Evolutionary conservation across 768 basidiomycete genomes (phyloP), one percentile per base, ranked within the genome.

Genomic region (Hydnomerulius pinastri): DNA sequence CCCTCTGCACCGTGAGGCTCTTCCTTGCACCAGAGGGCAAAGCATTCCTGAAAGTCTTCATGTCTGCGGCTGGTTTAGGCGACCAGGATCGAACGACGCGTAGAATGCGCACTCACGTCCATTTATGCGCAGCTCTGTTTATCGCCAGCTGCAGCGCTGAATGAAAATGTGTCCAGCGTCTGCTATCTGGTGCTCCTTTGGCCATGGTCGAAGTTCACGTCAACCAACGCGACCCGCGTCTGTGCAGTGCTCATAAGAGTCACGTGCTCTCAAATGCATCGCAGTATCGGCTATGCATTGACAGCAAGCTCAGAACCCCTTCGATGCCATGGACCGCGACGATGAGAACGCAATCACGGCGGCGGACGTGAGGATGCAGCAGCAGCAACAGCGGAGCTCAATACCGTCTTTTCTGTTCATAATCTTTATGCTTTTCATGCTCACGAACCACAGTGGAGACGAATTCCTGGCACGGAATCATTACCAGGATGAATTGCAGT

Each of bases 341-440:
- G 66, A 62, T 18, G 66, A 58, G 46, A 57, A 54, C 41, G 50
- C 36, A 10, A 40, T 23, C 39, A 24, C 55, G 2, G 20, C 48
- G 28, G 60, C 29, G 30, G 56, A 59, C 23, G 43, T 23, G 15
- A 56, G 49, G 38, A 39, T 17, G 15, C 57, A 47, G 32, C 70
- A 69, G 32, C 69, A 71, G 25, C 76, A 73, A 18, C 77, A 67
- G 46, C 78, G 86, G 23, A 80, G 79, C 65, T 85, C 87, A 2
- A 70, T 91, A 33, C 80, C 89, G 1, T 83, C 86, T 6, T 81
- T 92, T 57, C 74, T 92, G 29, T 82, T 92, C 72, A 73, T 91
- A 47, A 78, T 76, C 57, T 80, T 92, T 50, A 75, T 90, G 62
- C 73, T 92, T 23, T 90, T 87, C 69, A 77, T 92, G 80, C 79